Percentiles rank a stretch among this genome's conserved stretches.
These are phyloP conservation scores for Alopecurus myosuroides DNA, from an alignment of 176 grass and related monocot species.

Conservation along the genomic window DNA sequence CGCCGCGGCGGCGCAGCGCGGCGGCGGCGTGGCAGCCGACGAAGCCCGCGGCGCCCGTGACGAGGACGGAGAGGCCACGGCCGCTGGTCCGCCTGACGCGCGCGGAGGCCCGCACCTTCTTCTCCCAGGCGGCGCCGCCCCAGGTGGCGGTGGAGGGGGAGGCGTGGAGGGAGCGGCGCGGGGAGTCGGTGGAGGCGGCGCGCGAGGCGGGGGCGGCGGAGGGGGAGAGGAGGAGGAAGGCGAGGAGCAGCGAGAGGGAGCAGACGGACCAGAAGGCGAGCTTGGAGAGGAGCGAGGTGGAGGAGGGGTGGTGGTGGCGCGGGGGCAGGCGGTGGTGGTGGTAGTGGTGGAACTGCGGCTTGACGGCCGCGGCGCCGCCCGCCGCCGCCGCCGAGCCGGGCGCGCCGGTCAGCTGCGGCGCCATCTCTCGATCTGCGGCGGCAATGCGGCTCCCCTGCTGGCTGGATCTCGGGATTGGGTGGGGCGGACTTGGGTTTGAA, in stretches of 20 bases:
- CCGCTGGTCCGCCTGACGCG: slow-evolving; percentile 36
- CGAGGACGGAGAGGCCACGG: slow-evolving; percentile 56
- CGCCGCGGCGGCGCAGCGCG: slow-evolving; percentile 63
- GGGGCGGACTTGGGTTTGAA: slow-evolving; percentile 13
- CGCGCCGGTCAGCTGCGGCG: slow-evolving; percentile 55
- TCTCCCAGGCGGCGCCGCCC: slow-evolving; percentile 83
- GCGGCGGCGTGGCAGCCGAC: slow-evolving; percentile 72
- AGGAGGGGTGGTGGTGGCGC: slow-evolving; percentile 58
- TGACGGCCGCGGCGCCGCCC: slow-evolving; percentile 32
- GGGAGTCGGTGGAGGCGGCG: slow-evolving; percentile 19
- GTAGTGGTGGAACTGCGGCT: slow-evolving; percentile 79
- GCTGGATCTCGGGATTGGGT: slow-evolving; percentile 22
- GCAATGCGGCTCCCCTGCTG: slow-evolving; percentile 32
- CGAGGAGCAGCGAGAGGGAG: slow-evolving; percentile 71
- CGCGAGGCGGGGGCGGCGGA: slow-evolving; percentile 24
- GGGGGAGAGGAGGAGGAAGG: slow-evolving; percentile 70
- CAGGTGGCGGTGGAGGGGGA: slow-evolving; percentile 26
- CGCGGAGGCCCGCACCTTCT: slow-evolving; percentile 68
- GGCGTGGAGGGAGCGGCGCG: slow-evolving; percentile 62
- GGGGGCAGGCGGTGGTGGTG: slow-evolving; percentile 60
- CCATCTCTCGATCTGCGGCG: slow-evolving; percentile 39
- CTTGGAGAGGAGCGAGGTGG: slow-evolving; percentile 52
- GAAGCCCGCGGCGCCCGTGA: slow-evolving; percentile 75
- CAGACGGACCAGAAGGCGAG: slow-evolving; percentile 77
- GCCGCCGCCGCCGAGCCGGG: slow-evolving; percentile 31